These are phyloP conservation scores for Triticum turgidum DNA, from an alignment of 176 grass and related monocot species.

Conservation along the genomic window DNA sequence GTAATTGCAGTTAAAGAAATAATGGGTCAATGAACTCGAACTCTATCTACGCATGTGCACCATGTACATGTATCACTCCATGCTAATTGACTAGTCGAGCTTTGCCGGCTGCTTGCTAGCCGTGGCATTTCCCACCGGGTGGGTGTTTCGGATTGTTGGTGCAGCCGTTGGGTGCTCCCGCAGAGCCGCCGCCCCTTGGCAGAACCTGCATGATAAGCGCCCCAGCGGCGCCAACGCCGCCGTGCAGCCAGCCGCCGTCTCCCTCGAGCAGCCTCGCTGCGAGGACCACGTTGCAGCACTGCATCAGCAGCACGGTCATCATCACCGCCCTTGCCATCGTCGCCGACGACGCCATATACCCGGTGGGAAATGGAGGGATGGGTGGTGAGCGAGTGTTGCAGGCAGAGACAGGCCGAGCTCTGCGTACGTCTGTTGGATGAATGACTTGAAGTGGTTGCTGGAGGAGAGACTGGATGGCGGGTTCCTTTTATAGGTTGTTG, in stretches of 20 bases:
- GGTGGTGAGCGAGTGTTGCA: neutral
- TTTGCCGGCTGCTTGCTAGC: neutral
- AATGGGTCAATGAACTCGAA: neutral
- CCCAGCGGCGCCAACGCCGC: neutral
- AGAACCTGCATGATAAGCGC: slow-evolving; percentile 1
- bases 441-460: neutral
- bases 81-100: neutral
- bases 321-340: neutral
- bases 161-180: neutral
- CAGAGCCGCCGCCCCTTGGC: neutral
- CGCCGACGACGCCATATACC: neutral
- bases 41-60: neutral
- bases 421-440: neutral
- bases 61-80: neutral
- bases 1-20: neutral
- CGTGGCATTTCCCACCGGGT: neutral
- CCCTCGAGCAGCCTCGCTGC: neutral
- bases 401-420: neutral
- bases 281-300: slow-evolving; percentile 12
- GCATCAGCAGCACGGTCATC: slow-evolving; percentile 17
- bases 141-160: neutral
- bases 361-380: too few relatives aligned
- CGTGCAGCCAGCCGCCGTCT: neutral
- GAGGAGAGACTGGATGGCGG: neutral
- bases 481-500: neutral